phyloP scores from a whole-genome alignment of 768 basidiomycete genomes.

The Calocybe gangraenosa region DNA sequence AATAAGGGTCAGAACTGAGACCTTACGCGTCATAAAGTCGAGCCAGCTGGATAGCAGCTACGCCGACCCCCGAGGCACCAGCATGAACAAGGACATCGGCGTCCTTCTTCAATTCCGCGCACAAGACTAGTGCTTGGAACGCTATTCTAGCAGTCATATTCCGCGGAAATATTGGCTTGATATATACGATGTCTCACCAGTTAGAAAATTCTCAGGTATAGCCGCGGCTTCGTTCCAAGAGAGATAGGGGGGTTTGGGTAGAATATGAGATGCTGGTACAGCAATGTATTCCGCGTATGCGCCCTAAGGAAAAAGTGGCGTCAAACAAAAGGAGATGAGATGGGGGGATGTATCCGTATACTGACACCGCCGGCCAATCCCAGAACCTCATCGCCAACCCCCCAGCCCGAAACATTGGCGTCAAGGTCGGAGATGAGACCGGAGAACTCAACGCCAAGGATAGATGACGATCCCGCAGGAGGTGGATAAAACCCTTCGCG shows the following conservation, averaged over 20 bases:
- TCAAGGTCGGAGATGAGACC: constrained; percentile 58
- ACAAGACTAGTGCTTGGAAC: constrained; percentile 50
- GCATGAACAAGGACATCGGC: constrained; percentile 87
- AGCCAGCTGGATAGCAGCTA: constrained; percentile 86
- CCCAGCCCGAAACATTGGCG: constrained; percentile 46
- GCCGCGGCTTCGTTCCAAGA: constrained; percentile 84
- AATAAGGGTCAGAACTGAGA: neutral
- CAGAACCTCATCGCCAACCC: constrained; percentile 66
- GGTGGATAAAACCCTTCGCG: constrained; percentile 69
- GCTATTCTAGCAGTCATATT: constrained; percentile 26
- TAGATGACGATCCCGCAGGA: constrained; percentile 70
- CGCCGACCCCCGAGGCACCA: constrained; percentile 85
- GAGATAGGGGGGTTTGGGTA: constrained; percentile 70
- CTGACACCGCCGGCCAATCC: constrained; percentile 80
- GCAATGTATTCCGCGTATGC: constrained; percentile 88
- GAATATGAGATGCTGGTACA: constrained; percentile 58
- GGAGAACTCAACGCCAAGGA: constrained; percentile 88
- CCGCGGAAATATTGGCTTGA: neutral
- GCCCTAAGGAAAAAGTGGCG: constrained; percentile 46
- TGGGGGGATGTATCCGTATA: neutral
- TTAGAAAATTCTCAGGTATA: constrained; percentile 86
- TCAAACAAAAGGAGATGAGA: constrained; percentile 2
- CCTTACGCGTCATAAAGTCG: constrained; percentile 70
- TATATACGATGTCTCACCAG: constrained; percentile 41
- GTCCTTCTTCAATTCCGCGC: constrained; percentile 63